A percentile compares a stretch with the other conserved stretches of the same genome.
phyloP scores from a whole-genome alignment of 805 yeast species.

The Lipomyces lipofer region DNA sequence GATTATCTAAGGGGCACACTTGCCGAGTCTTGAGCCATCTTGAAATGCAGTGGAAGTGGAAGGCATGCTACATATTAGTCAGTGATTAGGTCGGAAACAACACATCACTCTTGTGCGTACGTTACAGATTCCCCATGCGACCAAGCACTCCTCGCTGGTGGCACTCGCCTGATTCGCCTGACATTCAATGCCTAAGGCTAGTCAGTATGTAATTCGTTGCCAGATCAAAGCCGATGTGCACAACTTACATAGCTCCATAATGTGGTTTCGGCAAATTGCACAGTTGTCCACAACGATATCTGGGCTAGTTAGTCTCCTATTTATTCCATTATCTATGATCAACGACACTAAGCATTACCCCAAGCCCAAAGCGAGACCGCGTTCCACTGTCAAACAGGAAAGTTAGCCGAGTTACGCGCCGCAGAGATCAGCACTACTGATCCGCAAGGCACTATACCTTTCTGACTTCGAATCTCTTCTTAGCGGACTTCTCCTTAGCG shows the following conservation, averaged over 20 bases:
- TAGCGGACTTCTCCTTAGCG: constrained; percentile 33
- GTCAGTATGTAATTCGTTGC: background rate
- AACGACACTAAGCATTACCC: constrained; percentile 42
- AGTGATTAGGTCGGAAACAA: background rate
- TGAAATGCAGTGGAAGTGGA: constrained; percentile 94
- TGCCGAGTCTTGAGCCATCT: constrained; percentile 94
- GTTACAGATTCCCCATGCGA: constrained; percentile 96
- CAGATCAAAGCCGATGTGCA: background rate
- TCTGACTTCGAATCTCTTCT: constrained; percentile 85
- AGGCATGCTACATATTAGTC: constrained; percentile 63
- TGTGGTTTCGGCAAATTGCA: constrained; percentile 96
- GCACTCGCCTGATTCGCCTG: constrained; percentile 74
- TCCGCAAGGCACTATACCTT: constrained; percentile 44
- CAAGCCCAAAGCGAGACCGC: constrained; percentile 99
- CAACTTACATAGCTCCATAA: constrained; percentile 87
- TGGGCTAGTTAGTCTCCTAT: constrained; percentile 32
- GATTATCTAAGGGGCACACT: constrained; percentile 94
- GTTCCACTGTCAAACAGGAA: constrained; percentile 60
- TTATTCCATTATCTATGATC: background rate
- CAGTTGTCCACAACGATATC: constrained; percentile 90
- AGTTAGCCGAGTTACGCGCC: background rate
- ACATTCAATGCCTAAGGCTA: constrained; percentile 61
- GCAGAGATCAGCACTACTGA: background rate
- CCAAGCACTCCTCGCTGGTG: constrained; percentile 74
- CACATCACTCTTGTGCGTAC: constrained; percentile 28